Base-by-base conservation (phyloP, 164 flowering plant genomes). In the Tinospora cordifolia region DNA sequence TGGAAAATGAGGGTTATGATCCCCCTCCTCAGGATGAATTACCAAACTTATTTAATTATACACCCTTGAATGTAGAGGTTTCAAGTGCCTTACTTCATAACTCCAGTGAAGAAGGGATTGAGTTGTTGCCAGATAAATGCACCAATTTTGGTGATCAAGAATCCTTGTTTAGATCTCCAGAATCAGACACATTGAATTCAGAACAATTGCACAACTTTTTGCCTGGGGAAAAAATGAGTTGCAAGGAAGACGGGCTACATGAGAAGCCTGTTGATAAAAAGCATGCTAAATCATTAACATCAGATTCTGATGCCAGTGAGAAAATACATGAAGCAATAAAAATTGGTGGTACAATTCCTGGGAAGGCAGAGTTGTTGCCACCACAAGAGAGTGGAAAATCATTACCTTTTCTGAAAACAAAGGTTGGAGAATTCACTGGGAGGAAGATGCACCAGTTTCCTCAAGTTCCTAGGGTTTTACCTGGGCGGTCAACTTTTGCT, bases 391-490 rank as follows among this genome's bases (percentile, higher is more conserved):
- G 64, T 17, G 75, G 73, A 68, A 71, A 19, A 57, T 66, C 72
- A 39, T 27, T 54, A 41, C 69, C 69, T 8, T 63, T 57, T 65
- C 66, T 21, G 63, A 82, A 76, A 65, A 36, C 72, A 24, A 34
- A 17, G 25, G 74, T 39, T 69, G 74, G 72, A 51, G 85, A 75
- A 66, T 67, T 65, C 24, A 62, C 46, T 57, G 69, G 58, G 67
- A 71, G 66, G 47, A 81, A 69, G 69, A 82, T 72, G 58, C 79
- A 74, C 41, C 71, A 21, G 11, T 71, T n/a, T 68, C 66, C 80
- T 74, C 69, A 69, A 36, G 79, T 76, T 67, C 81, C 82, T 27
- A 80, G 63, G 69, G 71, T 30, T 68, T 77, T 79, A 68, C 76
- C 81, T 3, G 76, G 76, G 75, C 77, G 57, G 44, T 62, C 80